Evolutionary conservation across 768 basidiomycete species (phyloP).

Genomic region (Hydnum rufescens): DNA sequence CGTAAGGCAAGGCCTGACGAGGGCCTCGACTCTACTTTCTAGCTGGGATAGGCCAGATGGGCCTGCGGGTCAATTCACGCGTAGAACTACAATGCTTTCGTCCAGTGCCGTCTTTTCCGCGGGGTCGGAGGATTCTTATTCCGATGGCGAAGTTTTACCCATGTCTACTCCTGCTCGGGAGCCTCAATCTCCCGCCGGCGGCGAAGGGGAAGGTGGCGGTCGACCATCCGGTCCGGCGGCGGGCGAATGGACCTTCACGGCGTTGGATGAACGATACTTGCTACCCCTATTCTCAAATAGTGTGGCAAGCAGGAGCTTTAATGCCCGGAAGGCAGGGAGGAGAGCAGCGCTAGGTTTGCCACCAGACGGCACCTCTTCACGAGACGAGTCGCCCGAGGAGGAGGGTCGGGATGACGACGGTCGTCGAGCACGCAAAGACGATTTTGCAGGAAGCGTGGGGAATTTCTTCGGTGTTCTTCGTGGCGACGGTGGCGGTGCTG

Average conservation of each 20-base stretch:
- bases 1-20: background rate
- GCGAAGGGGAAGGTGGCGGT: background rate
- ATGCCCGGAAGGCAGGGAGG: constrained; percentile 31
- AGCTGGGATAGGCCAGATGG: background rate
- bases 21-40: no score
- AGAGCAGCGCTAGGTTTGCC: constrained; percentile 3
- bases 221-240: background rate
- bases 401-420: background rate
- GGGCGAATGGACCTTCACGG: constrained; percentile 57
- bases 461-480: background rate
- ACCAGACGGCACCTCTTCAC: background rate
- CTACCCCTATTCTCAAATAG: constrained; percentile 85
- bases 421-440: background rate
- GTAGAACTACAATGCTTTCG: background rate
- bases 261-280: constrained; percentile 84
- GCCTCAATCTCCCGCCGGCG: background rate
- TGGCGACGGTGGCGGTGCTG: background rate
- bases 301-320: constrained; percentile 70
- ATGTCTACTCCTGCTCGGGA: constrained; percentile 25
- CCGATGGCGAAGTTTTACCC: constrained; percentile 63
- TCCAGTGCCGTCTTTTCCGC: constrained; percentile 32
- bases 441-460: background rate
- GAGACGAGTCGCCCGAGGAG: background rate
- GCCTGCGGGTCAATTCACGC: background rate
- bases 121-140: constrained; percentile 48